Conservation (phyloP, 2,329 filamentous ascomycete genomes). For the Trichoderma sp. region DNA sequence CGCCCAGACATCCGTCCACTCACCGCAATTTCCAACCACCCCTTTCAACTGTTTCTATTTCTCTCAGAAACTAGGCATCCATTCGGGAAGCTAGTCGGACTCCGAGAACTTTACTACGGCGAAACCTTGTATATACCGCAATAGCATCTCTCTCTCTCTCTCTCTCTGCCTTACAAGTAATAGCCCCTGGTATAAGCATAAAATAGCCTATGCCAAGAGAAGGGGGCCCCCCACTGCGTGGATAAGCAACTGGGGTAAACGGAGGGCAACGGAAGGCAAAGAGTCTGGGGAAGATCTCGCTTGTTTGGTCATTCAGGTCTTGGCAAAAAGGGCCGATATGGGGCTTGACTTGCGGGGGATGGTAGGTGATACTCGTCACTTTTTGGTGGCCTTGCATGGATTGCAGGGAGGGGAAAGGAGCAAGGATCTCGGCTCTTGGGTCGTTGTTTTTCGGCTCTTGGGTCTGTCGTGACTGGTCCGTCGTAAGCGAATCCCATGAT, state of each 20-base stretch:
- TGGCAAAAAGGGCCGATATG: slow-evolving; percentile 4
- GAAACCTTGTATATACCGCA: background rate
- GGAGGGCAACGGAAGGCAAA: background rate
- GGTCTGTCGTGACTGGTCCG: background rate
- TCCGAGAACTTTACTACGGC: background rate
- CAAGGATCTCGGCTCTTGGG: background rate
- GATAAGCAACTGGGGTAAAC: background rate
- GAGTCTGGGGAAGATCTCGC: slow-evolving; percentile 5
- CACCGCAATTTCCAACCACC: background rate
- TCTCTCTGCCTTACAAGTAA: background rate
- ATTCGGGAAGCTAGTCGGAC: background rate
- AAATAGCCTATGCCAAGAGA: slow-evolving; percentile 10
- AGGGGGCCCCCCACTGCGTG: background rate
- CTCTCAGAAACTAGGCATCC: background rate
- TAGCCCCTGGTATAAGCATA: slow-evolving; percentile 17
- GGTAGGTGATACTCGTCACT: background rate
- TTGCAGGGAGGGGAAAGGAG: background rate
- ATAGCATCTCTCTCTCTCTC: background rate
- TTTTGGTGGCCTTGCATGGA: background rate
- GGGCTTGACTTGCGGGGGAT: background rate
- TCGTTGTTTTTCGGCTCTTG: background rate
- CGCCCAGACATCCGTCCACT: background rate
- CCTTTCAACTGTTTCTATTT: background rate
- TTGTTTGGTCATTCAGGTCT: background rate
- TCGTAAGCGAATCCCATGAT: background rate